A percentile compares a stretch with the other conserved stretches of the same genome.
Conservation (phyloP, 441 rosid genomes). For the Bruguiera hainesii region DNA sequence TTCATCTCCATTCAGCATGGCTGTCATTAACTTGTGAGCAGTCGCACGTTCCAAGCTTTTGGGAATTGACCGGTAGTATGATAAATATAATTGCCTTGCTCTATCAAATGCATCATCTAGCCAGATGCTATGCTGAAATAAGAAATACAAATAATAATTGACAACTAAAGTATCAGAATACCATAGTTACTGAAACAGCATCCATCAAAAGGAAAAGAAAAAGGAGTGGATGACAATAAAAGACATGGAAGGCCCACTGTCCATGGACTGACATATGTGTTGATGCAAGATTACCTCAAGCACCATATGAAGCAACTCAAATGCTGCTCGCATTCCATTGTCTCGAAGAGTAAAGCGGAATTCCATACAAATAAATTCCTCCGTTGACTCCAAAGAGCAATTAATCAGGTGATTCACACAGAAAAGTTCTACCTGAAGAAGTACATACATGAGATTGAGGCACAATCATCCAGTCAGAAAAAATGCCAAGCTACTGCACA, state of each 20-base stretch:
- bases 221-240: neutral
- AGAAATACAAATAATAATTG: conserved; percentile 29
- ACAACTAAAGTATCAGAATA: conserved; percentile 1
- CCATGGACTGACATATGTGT: conserved; percentile 7
- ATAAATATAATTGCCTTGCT: conserved; percentile 90
- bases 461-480: neutral
- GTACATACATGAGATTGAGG: neutral
- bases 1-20: conserved; percentile 98
- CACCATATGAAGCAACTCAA: conserved; percentile 99
- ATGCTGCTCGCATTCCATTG: conserved; percentile 98
- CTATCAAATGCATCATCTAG: conserved; percentile 99
- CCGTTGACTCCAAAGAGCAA: conserved; percentile 99
- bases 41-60: conserved; percentile 99
- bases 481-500: neutral
- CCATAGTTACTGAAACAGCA: neutral
- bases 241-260: conserved; percentile 10
- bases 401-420: conserved; percentile 97
- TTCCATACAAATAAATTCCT: conserved; percentile 99
- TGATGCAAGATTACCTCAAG: conserved; percentile 68
- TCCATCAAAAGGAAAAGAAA: neutral
- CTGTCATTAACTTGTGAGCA: conserved; percentile 97
- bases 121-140: conserved; percentile 97
- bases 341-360: conserved; percentile 97
- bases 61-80: conserved; percentile 95
- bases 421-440: conserved; percentile 88